Evolutionary conservation across 164 flowering plant genomes (phyloP).

Genomic region (Aristolochia californica): DNA sequence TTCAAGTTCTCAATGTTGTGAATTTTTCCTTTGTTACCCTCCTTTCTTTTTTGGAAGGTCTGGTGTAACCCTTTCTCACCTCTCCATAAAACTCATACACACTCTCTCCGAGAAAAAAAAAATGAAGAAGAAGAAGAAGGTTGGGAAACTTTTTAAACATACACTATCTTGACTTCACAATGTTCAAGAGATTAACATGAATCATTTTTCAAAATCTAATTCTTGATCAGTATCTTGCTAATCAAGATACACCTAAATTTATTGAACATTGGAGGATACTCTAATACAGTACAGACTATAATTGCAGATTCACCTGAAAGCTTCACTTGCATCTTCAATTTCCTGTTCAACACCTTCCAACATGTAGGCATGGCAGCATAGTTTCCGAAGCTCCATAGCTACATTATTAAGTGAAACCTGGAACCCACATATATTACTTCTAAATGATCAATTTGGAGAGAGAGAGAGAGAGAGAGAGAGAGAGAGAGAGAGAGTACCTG

Average conservation of each 20-base stretch:
- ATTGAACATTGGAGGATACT: not conserved
- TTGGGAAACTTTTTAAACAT: no score
- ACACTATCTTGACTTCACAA: no score
- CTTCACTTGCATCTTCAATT: conserved; percentile 49
- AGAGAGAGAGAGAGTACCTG: conserved; percentile 35
- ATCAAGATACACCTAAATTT: no score
- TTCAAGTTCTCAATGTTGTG: no score
- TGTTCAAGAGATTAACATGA: not conserved
- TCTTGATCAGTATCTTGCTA: no score
- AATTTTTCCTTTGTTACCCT: no score
- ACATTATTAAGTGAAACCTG: conserved; percentile 96
- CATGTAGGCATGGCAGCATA: conserved; percentile 93
- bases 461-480: not conserved
- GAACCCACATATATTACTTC: not conserved
- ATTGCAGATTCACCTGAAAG: conserved; percentile 46
- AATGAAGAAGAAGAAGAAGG: no score
- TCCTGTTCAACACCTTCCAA: conserved; percentile 92
- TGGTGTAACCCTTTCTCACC: no score
- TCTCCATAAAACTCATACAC: no score
- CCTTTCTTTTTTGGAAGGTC: no score
- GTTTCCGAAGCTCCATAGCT: conserved; percentile 96
- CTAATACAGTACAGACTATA: conserved; percentile 2
- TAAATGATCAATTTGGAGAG: not conserved
- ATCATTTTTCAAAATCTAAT: conserved; percentile 1
- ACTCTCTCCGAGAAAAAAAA: no score